A percentile compares a stretch with the other conserved stretches of the same genome.
Evolutionary conservation across 139 green algal genomes (phyloP).

Genomic region (Tetradesmus obliquus): DNA sequence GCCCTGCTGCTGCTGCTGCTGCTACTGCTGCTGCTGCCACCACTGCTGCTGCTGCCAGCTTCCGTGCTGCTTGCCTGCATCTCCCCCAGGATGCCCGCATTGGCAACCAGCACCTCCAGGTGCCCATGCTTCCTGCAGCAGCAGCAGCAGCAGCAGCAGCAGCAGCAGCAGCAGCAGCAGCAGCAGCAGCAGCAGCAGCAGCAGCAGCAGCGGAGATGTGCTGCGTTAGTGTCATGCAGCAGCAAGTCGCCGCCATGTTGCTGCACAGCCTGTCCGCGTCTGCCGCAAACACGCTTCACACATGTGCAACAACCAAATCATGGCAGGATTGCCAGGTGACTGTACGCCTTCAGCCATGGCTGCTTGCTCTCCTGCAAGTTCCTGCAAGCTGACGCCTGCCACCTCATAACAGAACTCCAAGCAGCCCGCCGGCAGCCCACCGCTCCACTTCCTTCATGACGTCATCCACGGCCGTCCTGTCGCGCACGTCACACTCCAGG

Average conservation of each 20-base stretch:
- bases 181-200: too few relatives aligned
- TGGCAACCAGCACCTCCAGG: conserved; percentile 49
- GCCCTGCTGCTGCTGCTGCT: neutral
- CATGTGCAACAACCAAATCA: too few relatives aligned
- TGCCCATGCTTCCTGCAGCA: conserved; percentile 24
- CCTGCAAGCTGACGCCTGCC: too few relatives aligned
- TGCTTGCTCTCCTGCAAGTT: too few relatives aligned
- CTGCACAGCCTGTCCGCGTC: neutral
- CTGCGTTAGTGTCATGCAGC: too few relatives aligned
- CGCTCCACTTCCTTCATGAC: conserved; percentile 32
- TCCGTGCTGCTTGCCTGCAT: neutral
- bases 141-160: neutral
- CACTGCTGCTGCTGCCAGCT: neutral
- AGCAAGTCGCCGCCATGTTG: neutral
- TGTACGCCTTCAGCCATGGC: too few relatives aligned
- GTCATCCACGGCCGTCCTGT: conserved; percentile 26
- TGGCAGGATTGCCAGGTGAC: too few relatives aligned
- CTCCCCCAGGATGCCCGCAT: conserved; percentile 50
- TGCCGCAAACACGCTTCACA: too few relatives aligned
- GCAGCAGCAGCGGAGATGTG: neutral
- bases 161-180: neutral
- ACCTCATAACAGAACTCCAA: too few relatives aligned
- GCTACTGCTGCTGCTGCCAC: neutral
- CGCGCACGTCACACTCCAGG: conserved; percentile 44
- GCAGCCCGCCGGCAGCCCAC: conserved; percentile 2